Evolutionary conservation across 2,329 filamentous ascomycete genomes (phyloP).

Genomic region (Alternaria arborescens): DNA sequence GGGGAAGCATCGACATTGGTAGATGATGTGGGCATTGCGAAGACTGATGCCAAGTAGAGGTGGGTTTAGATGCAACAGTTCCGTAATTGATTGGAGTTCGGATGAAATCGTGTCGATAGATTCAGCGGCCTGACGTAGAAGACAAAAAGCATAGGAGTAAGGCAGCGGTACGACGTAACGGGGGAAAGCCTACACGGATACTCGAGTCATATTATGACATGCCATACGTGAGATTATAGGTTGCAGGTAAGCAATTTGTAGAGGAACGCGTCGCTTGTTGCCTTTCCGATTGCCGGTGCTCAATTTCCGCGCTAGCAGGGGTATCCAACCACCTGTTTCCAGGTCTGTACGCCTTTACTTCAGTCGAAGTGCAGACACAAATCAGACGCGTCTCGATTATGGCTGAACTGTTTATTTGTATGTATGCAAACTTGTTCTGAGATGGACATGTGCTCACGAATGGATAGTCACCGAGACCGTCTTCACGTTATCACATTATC

Average conservation of each 20-base stretch:
- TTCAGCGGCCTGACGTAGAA: not conserved
- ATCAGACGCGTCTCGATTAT: not conserved
- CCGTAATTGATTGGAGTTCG: not conserved
- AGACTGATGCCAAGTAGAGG: not conserved
- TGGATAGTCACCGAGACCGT: not conserved
- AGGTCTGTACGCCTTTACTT: not conserved
- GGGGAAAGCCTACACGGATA: not conserved
- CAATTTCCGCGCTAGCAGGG: slow-evolving; percentile 13
- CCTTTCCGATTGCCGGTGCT: slow-evolving; percentile 1
- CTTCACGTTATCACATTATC: slow-evolving; percentile 5
- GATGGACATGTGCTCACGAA: not conserved
- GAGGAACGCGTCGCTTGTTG: slow-evolving; percentile 11
- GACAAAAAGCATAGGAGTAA: not conserved
- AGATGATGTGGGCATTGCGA: slow-evolving; percentile 7
- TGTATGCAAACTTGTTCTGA: not conserved
- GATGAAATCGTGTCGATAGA: not conserved
- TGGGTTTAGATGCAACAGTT: not conserved
- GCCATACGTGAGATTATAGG: not conserved
- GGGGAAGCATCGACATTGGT: not conserved
- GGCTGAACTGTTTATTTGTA: not conserved
- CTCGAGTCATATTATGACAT: not conserved
- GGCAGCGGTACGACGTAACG: too few species aligned
- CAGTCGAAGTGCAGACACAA: not conserved
- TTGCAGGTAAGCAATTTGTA: slow-evolving; percentile 2
- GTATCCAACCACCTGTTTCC: not conserved